Base-by-base conservation (phyloP, 768 basidiomycete species). In the Mrakia blollopis region DNA sequence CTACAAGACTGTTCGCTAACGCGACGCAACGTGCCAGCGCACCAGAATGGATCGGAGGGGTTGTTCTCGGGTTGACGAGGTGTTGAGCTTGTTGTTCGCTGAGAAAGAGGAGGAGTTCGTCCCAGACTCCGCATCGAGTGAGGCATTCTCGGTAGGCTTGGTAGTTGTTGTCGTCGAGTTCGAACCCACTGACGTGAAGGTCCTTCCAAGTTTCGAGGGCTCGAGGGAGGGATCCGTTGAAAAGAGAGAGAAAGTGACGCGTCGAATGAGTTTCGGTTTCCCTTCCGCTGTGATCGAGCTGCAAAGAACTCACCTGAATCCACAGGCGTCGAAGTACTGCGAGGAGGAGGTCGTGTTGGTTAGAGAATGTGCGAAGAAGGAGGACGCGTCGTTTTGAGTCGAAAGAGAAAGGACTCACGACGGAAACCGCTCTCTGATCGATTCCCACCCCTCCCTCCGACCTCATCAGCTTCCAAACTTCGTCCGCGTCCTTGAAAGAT, bases 291-390 rank as follows among this genome's bases (percentile, higher is more conserved):
- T 4, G 35, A 7, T 7, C 28, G 8, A 8, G 18, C 8, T 30
- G n/a, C n/a, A n/a, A n/a, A n/a, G n/a, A n/a, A 41, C 65, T 37
- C 35, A 67, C 65, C 65, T 67, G 23, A 67, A 67, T 11, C 65
- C 65, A 39, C 65, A 67, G 8, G 65, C 65, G 14, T 67, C 65
- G 39, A 67, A 67, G 65, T 67, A 67, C 65, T 67, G 35, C n/a
- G 9, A 63, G 2, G 1, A 67, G 11, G 21, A 37, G 35, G n/a
- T 28, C n/a, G n/a, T n/a, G n/a, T 6, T 41, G 13, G 10, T n/a
- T n/a, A 16, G 0, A 37, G 39, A 6, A 7, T 35, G 23, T 63
- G 5, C 62, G 37, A 5, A 8, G 44, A 63, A 39, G 16, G 35
- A 30, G 14, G 44, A 60, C 57, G 28, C 23, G 28, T 11, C 30